These are phyloP conservation scores for Flaveria floridana DNA, from an alignment of 140 eudicot species.

Conservation along the genomic window DNA sequence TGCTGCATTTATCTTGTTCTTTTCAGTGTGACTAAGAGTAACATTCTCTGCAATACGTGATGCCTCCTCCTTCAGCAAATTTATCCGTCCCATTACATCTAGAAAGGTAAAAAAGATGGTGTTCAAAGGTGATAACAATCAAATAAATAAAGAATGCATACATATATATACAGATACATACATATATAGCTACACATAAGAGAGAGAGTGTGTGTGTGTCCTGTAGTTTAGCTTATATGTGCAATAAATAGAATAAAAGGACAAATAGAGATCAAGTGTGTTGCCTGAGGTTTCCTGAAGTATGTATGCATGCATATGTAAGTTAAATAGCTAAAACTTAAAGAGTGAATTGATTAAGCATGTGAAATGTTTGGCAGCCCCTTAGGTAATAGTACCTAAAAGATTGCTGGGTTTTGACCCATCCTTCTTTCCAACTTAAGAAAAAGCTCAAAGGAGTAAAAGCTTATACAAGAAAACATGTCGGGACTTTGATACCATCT, in stretches of 20 bases:
- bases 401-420: not conserved
- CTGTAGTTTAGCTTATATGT: not conserved
- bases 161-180: not conserved
- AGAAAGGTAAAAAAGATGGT: slow-evolving; percentile 21
- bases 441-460: not conserved
- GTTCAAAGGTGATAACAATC: slow-evolving; percentile 2
- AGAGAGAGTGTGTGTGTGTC: not conserved
- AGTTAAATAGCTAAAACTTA: not conserved
- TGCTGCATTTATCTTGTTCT: slow-evolving; percentile 83
- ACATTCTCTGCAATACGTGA: slow-evolving; percentile 71
- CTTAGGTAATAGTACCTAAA: not conserved
- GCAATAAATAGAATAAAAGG: slow-evolving; percentile 6
- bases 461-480: not conserved
- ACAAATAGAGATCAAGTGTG: slow-evolving; percentile 14
- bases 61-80: slow-evolving; percentile 94
- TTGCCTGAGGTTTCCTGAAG: slow-evolving; percentile 12
- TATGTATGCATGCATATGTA: slow-evolving; percentile 15
- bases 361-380: slow-evolving; percentile 13
- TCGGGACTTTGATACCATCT: slow-evolving; percentile 14
- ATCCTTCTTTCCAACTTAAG: not conserved
- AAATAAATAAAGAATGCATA: slow-evolving; percentile 1
- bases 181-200: not conserved
- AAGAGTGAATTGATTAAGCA: slow-evolving; percentile 11
- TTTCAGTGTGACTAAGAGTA: slow-evolving; percentile 84
- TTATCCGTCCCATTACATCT: slow-evolving; percentile 89